Percentiles rank a stretch among this genome's conserved stretches.
phyloP scores from a whole-genome alignment of 1,139 yeast genomes.

The Kodamaea plutei region DNA sequence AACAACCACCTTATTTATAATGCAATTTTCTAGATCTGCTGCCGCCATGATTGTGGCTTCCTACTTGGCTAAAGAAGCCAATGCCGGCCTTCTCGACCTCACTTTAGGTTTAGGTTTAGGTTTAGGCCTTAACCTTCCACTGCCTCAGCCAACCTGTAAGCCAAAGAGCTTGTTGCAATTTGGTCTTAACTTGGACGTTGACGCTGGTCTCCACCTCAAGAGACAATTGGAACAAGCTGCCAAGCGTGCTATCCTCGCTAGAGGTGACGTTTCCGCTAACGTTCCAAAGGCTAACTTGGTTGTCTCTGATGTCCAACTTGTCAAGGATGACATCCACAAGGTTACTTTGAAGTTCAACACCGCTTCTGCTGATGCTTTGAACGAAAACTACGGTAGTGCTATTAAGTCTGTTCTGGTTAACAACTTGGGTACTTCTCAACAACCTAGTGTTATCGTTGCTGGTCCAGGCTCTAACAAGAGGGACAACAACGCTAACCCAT shows the following conservation, averaged over 20 bases:
- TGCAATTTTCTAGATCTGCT: constrained; percentile 14
- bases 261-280: constrained; percentile 6
- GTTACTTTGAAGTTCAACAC: constrained; percentile 21
- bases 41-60: constrained; percentile 14
- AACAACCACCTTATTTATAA: constrained; percentile 5
- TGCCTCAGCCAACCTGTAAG: constrained; percentile 7
- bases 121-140: constrained; percentile 8
- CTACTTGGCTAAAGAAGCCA: constrained; percentile 9
- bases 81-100: constrained; percentile 12
- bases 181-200: constrained; percentile 14
- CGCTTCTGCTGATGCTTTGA: constrained; percentile 12
- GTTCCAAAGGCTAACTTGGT: constrained; percentile 28
- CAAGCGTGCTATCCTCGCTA: constrained; percentile 1
- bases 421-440: constrained; percentile 10
- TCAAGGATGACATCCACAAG: constrained; percentile 24
- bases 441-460: constrained; percentile 4
- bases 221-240: constrained; percentile 7
- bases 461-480: constrained; percentile 8
- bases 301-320: constrained; percentile 23
- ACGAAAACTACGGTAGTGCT: constrained; percentile 6
- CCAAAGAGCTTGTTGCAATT: constrained; percentile 11
- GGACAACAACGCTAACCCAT: constrained; percentile 12
- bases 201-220: constrained; percentile 11
- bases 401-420: constrained; percentile 15
- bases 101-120: constrained; percentile 10